phyloP scores from a whole-genome alignment of 2,329 filamentous ascomycete species.

The Kalmusia sp. region DNA sequence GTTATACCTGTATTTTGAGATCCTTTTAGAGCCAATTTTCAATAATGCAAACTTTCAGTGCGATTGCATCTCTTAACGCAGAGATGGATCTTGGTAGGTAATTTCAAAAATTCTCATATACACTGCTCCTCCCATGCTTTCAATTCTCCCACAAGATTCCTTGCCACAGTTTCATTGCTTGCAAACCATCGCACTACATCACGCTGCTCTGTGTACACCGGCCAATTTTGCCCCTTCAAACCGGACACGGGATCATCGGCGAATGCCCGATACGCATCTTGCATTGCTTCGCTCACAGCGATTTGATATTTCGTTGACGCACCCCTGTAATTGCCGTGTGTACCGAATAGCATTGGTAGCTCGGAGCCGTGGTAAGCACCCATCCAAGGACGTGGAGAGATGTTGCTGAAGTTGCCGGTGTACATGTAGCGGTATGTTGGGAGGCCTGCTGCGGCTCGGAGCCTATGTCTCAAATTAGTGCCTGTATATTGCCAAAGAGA shows the following conservation, averaged over 20 bases:
- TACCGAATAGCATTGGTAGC: conserved; percentile 20
- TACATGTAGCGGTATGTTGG: conserved; percentile 18
- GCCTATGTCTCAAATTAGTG: not conserved
- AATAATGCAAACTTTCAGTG: no score
- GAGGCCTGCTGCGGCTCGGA: conserved; percentile 1
- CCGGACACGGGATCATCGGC: conserved; percentile 25
- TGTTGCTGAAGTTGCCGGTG: conserved; percentile 19
- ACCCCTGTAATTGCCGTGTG: conserved; percentile 13
- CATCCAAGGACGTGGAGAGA: conserved; percentile 16
- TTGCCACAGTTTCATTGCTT: conserved; percentile 1
- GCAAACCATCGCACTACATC: conserved; percentile 8
- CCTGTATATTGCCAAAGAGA: no score
- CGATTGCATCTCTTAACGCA: no score
- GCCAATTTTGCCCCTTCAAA: conserved; percentile 4
- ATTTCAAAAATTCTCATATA: not conserved
- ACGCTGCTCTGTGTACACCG: not conserved
- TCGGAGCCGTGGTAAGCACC: conserved; percentile 25
- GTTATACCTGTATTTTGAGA: no score
- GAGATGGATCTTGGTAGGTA: no score
- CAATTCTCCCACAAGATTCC: not conserved
- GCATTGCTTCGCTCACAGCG: conserved; percentile 34
- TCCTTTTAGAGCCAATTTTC: no score
- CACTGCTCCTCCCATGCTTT: conserved; percentile 2
- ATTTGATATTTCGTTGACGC: conserved; percentile 23
- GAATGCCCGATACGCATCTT: conserved; percentile 34